Evolutionary conservation across 345 rosid genomes (phyloP).

Genomic region (Lumnitzera littorea): DNA sequence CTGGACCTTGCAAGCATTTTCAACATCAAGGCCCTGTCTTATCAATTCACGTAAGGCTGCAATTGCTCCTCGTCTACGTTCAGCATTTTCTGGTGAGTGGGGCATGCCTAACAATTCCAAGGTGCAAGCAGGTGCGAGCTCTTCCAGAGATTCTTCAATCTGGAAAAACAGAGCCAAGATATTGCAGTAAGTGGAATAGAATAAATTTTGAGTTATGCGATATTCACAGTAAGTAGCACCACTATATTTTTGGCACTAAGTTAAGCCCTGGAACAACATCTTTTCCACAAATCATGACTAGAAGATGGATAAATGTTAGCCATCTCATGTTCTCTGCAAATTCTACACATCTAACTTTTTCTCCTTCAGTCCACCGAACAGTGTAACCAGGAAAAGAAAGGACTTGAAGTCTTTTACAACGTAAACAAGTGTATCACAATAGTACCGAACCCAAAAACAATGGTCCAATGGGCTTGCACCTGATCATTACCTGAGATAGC

Average conservation of each 20-base stretch:
- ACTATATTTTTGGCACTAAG: too few relatives aligned
- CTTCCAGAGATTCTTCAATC: constrained; percentile 97
- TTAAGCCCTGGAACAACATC: too few relatives aligned
- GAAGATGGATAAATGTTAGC: too few relatives aligned
- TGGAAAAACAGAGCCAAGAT: constrained; percentile 15
- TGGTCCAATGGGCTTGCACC: too few relatives aligned
- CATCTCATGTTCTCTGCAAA: too few relatives aligned
- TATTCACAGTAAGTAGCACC: not conserved
- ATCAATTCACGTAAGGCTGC: constrained; percentile 84
- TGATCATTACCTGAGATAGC: constrained; percentile 53
- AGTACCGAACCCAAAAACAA: too few relatives aligned
- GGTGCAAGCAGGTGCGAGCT: constrained; percentile 98
- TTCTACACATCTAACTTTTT: too few relatives aligned
- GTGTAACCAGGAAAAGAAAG: too few relatives aligned
- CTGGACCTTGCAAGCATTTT: constrained; percentile 71
- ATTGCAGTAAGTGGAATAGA: not conserved
- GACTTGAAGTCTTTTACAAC: too few relatives aligned
- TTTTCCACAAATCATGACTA: too few relatives aligned
- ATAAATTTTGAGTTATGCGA: not conserved
- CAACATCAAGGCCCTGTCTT: constrained; percentile 90
- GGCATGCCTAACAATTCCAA: constrained; percentile 87
- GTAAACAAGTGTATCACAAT: too few relatives aligned
- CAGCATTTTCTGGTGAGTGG: constrained; percentile 70
- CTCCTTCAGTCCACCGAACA: too few relatives aligned
- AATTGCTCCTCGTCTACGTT: constrained; percentile 80